Percentiles rank a stretch among this genome's conserved stretches.
Conservation (phyloP, 169 alveolate species). For the Theileria equi region DNA sequence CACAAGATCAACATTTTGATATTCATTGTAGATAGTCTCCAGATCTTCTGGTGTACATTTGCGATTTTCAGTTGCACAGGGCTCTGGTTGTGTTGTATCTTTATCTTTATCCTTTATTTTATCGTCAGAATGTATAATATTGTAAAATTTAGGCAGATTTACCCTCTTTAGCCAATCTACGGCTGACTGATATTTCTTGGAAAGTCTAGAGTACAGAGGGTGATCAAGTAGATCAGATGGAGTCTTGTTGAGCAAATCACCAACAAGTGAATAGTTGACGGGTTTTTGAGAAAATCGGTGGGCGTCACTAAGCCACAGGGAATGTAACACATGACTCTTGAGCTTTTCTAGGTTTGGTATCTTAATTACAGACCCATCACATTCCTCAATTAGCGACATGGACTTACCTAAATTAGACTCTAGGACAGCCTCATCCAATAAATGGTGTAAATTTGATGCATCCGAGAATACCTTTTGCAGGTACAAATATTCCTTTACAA, state of each 20-base stretch:
- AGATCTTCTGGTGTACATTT: slow-evolving; percentile 18
- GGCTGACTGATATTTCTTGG: slow-evolving; percentile 15
- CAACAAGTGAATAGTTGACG: slow-evolving; percentile 37
- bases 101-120: background rate
- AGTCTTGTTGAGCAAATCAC: slow-evolving; percentile 9
- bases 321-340: slow-evolving; percentile 19
- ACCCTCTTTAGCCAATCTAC: slow-evolving; percentile 21
- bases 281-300: slow-evolving; percentile 24
- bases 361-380: slow-evolving; percentile 28
- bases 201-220: slow-evolving; percentile 2
- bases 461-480: slow-evolving; percentile 37
- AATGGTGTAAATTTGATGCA: slow-evolving; percentile 19
- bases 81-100: background rate
- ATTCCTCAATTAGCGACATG: slow-evolving; percentile 18
- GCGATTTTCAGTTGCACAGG: background rate
- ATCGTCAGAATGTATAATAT: background rate
- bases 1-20: slow-evolving; percentile 29
- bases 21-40: slow-evolving; percentile 25
- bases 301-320: slow-evolving; percentile 46
- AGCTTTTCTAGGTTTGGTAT: slow-evolving; percentile 43
- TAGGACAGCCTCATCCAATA: slow-evolving; percentile 39
- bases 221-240: slow-evolving; percentile 33
- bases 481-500: slow-evolving; percentile 41
- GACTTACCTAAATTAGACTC: slow-evolving; percentile 31
- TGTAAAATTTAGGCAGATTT: slow-evolving; percentile 3